A percentile compares a stretch with the other conserved stretches of the same genome.
phyloP scores from a whole-genome alignment of 139 green algal species.

The Picochlorum sp. region DNA sequence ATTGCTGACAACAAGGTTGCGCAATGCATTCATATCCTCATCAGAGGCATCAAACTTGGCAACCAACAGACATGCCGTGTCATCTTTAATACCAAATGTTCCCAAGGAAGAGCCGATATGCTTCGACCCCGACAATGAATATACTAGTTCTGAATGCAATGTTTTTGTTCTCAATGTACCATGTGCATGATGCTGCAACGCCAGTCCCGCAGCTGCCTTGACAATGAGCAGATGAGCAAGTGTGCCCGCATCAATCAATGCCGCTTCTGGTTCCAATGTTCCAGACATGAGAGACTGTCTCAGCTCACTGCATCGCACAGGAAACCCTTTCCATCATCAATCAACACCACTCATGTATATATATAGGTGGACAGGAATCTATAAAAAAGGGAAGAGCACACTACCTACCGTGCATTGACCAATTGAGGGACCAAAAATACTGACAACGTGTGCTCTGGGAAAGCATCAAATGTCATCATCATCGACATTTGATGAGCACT shows the following conservation, averaged over 20 bases:
- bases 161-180: slow-evolving; percentile 26
- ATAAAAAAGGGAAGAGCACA: too few relatives aligned
- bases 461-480: slow-evolving; percentile 17
- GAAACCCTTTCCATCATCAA: background rate
- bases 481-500: background rate
- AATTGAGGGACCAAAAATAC: slow-evolving; percentile 34
- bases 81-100: slow-evolving; percentile 43
- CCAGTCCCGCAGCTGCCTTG: slow-evolving; percentile 32
- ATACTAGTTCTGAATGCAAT: slow-evolving; percentile 56
- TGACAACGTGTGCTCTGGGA: slow-evolving; percentile 15
- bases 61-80: slow-evolving; percentile 31
- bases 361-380: background rate
- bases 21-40: slow-evolving; percentile 28
- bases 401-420: slow-evolving; percentile 26
- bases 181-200: slow-evolving; percentile 13
- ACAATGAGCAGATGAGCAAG: slow-evolving; percentile 40
- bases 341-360: background rate
- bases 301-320: slow-evolving; percentile 25
- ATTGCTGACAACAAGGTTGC: slow-evolving; percentile 4
- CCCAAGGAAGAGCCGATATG: slow-evolving; percentile 49
- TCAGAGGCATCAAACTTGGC: slow-evolving; percentile 44
- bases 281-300: slow-evolving; percentile 18
- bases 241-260: slow-evolving; percentile 32
- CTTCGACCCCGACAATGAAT: slow-evolving; percentile 38
- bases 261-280: slow-evolving; percentile 18